These are phyloP conservation scores for Bruguiera sexangula DNA, from an alignment of 345 rosid genomes.

Conservation along the genomic window DNA sequence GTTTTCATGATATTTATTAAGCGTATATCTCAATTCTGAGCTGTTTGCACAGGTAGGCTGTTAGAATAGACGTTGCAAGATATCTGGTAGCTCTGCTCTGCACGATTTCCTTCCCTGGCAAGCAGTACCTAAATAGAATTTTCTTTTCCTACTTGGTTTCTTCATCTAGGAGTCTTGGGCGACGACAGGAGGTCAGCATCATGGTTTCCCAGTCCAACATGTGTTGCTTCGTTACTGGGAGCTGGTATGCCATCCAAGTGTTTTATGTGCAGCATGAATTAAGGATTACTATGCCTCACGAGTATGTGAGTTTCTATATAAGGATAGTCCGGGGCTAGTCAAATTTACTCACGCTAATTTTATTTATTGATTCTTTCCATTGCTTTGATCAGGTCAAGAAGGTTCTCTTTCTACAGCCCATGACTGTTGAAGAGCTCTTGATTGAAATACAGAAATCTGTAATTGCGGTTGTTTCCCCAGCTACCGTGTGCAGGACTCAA, in stretches of 20 bases:
- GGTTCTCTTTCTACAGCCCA: constrained; percentile 36
- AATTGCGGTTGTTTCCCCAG: no score
- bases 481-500: no score
- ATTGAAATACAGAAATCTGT: constrained; percentile 49
- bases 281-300: constrained; percentile 52
- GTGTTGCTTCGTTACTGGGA: constrained; percentile 69
- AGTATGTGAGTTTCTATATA: constrained; percentile 43
- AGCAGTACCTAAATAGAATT: neutral
- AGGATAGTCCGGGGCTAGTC: constrained; percentile 6
- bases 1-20: neutral
- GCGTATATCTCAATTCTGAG: neutral
- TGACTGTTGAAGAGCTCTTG: constrained; percentile 44
- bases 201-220: constrained; percentile 57
- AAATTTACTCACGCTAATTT: neutral
- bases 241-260: constrained; percentile 44
- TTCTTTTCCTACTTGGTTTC: constrained; percentile 41
- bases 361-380: constrained; percentile 1
- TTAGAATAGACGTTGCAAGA: no score
- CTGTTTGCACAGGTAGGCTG: no score
- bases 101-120: constrained; percentile 8
- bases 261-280: constrained; percentile 65
- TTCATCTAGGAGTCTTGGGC: constrained; percentile 17
- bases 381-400: constrained; percentile 44
- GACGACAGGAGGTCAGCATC: constrained; percentile 38
- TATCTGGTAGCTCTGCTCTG: neutral